These are phyloP conservation scores for Alternaria triticimaculans DNA, from an alignment of 2,329 filamentous ascomycete species.

Conservation along the genomic window DNA sequence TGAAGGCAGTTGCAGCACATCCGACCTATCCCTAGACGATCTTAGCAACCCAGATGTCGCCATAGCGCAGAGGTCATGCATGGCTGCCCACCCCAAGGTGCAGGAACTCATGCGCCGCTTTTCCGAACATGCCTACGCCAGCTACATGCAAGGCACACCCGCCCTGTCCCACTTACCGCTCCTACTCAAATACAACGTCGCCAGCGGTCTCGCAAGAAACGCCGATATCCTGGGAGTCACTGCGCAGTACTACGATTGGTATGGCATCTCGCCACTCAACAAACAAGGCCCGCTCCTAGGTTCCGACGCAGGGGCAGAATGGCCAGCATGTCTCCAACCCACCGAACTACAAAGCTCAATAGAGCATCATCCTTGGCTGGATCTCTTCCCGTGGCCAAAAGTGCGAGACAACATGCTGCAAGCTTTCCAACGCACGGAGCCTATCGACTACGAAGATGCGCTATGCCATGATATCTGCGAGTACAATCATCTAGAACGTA, in stretches of 20 bases:
- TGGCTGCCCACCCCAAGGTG: conserved; percentile 11
- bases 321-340: not conserved
- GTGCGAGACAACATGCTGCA: conserved; percentile 49
- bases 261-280: conserved; percentile 24
- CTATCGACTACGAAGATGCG: conserved; percentile 35
- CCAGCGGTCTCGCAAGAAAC: conserved; percentile 15
- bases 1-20: not conserved
- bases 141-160: conserved; percentile 23
- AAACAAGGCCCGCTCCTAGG: conserved; percentile 1
- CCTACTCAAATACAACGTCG: conserved; percentile 22
- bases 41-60: not conserved
- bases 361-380: conserved; percentile 52
- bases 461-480: conserved; percentile 26
- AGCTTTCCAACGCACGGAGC: conserved; percentile 36
- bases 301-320: not conserved
- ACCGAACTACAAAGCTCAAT: conserved; percentile 41
- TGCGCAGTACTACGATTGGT: conserved; percentile 13
- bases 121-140: conserved; percentile 22
- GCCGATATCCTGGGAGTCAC: conserved; percentile 16
- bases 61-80: not conserved
- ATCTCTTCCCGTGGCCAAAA: conserved; percentile 47
- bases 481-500: not conserved
- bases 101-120: conserved; percentile 20
- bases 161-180: conserved; percentile 14
- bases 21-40: not conserved